Evolutionary conservation across 352 stramenopile species (phyloP), one percentile per base, ranked within the genome.

Genomic region (Phytopythium sindhum): DNA sequence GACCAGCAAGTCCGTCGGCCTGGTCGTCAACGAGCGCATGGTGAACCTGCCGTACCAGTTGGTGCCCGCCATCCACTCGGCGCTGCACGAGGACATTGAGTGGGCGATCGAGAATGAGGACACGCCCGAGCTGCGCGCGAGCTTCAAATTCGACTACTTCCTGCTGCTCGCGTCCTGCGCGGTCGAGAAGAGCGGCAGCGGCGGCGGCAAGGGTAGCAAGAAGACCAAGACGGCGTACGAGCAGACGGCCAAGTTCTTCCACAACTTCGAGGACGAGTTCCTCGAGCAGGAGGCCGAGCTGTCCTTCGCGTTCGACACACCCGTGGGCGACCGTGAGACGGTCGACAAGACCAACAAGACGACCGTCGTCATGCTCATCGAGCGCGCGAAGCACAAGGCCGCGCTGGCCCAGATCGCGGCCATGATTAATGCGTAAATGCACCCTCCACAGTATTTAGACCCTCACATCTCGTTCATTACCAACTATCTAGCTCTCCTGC

Each of bases 181-280:
- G 7, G 71, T 86, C 23, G 81, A 91, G 51, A 85, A 82, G 61
- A 77, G 65, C 42, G 57, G 73, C 42, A 66, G 67, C 12, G 65
- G 61, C 45, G 62, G 53, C 17, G 58, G 68, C 33, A 89, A 81
- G 50, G 81, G 86, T 51, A 72, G 76, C 54, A 93, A 92, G 70
- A 93, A 93, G 71, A 72, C 73, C 62, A 93, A 93, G 73, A 89
- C 70, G 23, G 54, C 80, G 55, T 86, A 90, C 68, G 80, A 78
- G 33, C 73, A 88, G 64, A 86, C 65, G 19, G 74, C 72, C 57
- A 93, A 90, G 79, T 80, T 89, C 61, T 95, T 88, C 63, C 67
- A 81, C 69, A 93, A 95, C 70, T 95, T 95, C 66, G 87, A 95
- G 61, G 87, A 95, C 64, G 87, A 95, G 64, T 95, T 95, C 66